phyloP scores from a whole-genome alignment of 495 filamentous ascomycete genomes.

The Aspergillus egyptiacus region DNA sequence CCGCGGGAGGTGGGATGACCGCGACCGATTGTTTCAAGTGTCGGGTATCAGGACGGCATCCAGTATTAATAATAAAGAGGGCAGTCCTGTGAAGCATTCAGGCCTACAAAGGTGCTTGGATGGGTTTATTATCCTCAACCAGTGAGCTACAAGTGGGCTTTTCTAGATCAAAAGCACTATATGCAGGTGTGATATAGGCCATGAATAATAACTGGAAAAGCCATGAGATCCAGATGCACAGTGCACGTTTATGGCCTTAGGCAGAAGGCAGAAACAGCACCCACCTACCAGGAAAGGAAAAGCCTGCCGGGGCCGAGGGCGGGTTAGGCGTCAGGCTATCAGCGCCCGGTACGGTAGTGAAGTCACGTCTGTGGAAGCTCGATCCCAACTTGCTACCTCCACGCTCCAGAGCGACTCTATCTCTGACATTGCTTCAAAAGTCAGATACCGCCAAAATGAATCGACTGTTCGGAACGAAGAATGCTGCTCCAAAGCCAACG shows the following conservation, averaged over 20 bases:
- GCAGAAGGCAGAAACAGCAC: neutral
- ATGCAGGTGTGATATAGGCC: too few relatives aligned
- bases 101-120: too few relatives aligned
- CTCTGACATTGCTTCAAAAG: neutral
- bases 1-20: slow-evolving; percentile 1
- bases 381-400: neutral
- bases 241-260: too few relatives aligned
- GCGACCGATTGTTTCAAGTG: slow-evolving; percentile 15
- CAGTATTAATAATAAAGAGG: slow-evolving; percentile 9
- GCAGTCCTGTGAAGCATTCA: too few relatives aligned
- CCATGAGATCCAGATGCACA: too few relatives aligned
- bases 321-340: too few relatives aligned
- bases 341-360: neutral
- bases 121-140: too few relatives aligned
- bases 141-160: too few relatives aligned
- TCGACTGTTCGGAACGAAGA: slow-evolving; percentile 88
- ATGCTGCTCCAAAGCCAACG: slow-evolving; percentile 83
- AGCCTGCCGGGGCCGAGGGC: neutral
- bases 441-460: slow-evolving; percentile 59
- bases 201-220: too few relatives aligned
- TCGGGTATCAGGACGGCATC: neutral
- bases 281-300: neutral
- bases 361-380: neutral
- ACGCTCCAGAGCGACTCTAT: neutral
- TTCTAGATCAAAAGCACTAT: too few relatives aligned